Evolutionary conservation across 176 grass and related monocot species (phyloP), one percentile per base, ranked within the genome.

Genomic region (Aegilops longissima): DNA sequence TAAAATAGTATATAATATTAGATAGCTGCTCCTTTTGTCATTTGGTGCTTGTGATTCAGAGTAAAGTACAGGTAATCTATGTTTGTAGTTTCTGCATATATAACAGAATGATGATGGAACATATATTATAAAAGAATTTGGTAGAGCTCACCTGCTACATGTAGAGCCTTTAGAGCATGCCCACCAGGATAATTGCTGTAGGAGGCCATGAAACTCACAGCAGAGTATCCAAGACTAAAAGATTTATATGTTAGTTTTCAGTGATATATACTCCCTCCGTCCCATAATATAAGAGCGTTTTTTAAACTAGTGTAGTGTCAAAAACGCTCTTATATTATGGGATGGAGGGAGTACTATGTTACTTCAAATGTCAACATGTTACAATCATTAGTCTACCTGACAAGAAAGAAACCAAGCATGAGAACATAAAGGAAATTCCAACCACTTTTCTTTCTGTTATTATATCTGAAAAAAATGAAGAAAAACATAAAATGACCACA

Each of bases 151-250:
- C 97, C 97, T 36, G 88, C 70, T 96, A 88, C 84, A 88, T 98
- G 97, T 77, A 98, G 72, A 86, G 85, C 67, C 79, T 93, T 96
- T 63, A 98, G 85, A 92, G 94, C 94, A 85, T 93, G 89, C 49
- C 85, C 97, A 90, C 97, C 97, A 88, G 97, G 97, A 86, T 98
- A 98, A 90, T 98, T 96, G 86, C 94, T 90, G 85, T 96, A 98
- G n/a, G 94, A 98, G 83, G 92, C 97, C 80, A 91, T 84, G 76
- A 98, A 94, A 81, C 87, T 91, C 54, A 98, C 82, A 80, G 70
- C n/a, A 72, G 94, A 91, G 66, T 88, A 96, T 90, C 90, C 97
- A 88, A 93, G 80, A 88, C 97, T 98, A 94, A 70, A 89, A 80
- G 73, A 93, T 85, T 74, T 68, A 80, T 79, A 89, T 58, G 74